These are phyloP conservation scores for Fusarium musae DNA, from an alignment of 2,329 filamentous ascomycete species.

Conservation along the genomic window DNA sequence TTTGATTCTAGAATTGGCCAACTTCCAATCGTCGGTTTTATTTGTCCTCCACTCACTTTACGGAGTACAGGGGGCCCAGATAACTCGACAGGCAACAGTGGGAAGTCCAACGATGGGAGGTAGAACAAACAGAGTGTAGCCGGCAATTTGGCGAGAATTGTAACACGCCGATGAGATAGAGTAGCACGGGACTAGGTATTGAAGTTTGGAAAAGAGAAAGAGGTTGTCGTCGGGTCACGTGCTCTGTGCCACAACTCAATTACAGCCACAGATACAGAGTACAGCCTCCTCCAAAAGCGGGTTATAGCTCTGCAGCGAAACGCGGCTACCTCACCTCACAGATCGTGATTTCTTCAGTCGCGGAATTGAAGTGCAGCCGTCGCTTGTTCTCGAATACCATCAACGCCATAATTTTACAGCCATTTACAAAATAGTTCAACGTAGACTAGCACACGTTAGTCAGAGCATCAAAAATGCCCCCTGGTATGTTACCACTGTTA, in stretches of 20 bases:
- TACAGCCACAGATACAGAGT: constrained; percentile 3
- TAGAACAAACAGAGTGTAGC: background rate
- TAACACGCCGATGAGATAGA: background rate
- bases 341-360: constrained; percentile 9
- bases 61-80: background rate
- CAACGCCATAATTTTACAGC: background rate
- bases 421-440: background rate
- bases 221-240: background rate
- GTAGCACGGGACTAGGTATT: background rate
- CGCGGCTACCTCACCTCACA: background rate
- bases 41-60: background rate
- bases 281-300: constrained; percentile 4
- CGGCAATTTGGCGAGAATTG: background rate
- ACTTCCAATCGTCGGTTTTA: background rate
- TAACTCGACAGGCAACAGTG: background rate
- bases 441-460: background rate
- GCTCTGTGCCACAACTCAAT: constrained; percentile 4
- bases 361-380: background rate
- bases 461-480: constrained; percentile 38
- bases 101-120: background rate
- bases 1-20: background rate
- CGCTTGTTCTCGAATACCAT: background rate
- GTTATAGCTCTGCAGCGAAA: constrained; percentile 6
- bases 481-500: constrained; percentile 33
- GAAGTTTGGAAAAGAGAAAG: background rate